phyloP scores from a whole-genome alignment of 129 eudicot genomes.

The Deinandra increscens region DNA sequence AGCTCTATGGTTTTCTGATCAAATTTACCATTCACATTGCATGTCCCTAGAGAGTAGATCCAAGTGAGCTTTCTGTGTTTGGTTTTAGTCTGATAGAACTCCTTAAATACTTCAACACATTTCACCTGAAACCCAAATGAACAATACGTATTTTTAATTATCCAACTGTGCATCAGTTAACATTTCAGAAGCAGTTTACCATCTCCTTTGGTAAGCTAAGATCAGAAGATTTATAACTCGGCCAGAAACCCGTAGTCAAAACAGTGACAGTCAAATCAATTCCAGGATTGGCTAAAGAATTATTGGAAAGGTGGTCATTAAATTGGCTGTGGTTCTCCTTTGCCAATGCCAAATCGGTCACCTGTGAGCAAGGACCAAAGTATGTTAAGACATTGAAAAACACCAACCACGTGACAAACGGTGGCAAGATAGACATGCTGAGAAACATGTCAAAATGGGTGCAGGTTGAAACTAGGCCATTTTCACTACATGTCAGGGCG shows the following conservation, averaged over 20 bases:
- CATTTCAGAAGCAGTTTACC: conserved; percentile 41
- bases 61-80: conserved; percentile 73
- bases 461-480: not conserved
- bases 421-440: not conserved
- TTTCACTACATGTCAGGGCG: not conserved
- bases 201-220: conserved; percentile 75
- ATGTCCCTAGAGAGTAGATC: conserved; percentile 76
- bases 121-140: conserved; percentile 43
- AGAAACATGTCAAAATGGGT: not conserved
- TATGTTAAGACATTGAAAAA: not conserved
- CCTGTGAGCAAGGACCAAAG: conserved; percentile 36
- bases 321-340: conserved; percentile 61
- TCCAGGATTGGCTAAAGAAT: conserved; percentile 49
- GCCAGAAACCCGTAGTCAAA: conserved; percentile 90
- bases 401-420: not conserved
- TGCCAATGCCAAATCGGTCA: conserved; percentile 75
- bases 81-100: conserved; percentile 55
- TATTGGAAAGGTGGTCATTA: conserved; percentile 45
- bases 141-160: not conserved
- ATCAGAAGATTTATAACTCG: conserved; percentile 75
- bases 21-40: conserved; percentile 67
- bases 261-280: conserved; percentile 82
- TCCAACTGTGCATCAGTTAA: not conserved
- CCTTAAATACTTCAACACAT: conserved; percentile 69
- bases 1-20: conserved; percentile 78